Evolutionary conservation across 2,329 filamentous ascomycete species (phyloP).

Genomic region (Xylaria multiplex): DNA sequence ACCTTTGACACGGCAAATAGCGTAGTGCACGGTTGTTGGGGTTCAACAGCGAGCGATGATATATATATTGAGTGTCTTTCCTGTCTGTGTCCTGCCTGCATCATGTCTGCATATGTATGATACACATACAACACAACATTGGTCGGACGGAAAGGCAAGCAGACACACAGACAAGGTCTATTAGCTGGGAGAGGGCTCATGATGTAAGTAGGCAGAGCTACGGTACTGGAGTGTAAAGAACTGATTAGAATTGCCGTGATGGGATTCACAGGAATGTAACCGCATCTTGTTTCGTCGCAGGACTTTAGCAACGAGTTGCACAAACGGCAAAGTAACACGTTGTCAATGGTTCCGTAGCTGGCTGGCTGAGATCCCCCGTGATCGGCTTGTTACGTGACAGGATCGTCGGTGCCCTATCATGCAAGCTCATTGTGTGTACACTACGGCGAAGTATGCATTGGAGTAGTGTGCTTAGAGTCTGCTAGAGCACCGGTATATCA

Average conservation of each 20-base stretch:
- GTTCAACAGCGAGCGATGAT: neutral
- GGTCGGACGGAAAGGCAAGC: neutral
- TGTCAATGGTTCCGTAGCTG: constrained; percentile 13
- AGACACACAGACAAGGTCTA: neutral
- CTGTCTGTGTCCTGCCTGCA: neutral
- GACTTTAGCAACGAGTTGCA: constrained; percentile 2
- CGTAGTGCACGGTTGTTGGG: neutral
- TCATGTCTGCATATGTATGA: neutral
- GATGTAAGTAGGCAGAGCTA: neutral
- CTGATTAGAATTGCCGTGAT: constrained; percentile 18
- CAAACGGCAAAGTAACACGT: constrained; percentile 25
- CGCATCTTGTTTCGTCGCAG: constrained; percentile 13
- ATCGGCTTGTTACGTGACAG: constrained; percentile 36
- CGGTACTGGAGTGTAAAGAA: neutral
- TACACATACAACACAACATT: neutral
- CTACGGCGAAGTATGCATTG: neutral
- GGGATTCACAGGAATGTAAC: constrained; percentile 16
- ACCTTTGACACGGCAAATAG: neutral
- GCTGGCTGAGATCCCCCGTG: constrained; percentile 17
- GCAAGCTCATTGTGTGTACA: neutral
- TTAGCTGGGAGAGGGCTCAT: neutral
- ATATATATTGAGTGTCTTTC: constrained; percentile 2
- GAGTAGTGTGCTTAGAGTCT: neutral
- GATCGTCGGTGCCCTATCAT: constrained; percentile 39
- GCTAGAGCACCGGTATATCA: neutral